These are phyloP conservation scores for Microdochium paspali DNA, from an alignment of 2,329 filamentous ascomycete species.

Conservation along the genomic window DNA sequence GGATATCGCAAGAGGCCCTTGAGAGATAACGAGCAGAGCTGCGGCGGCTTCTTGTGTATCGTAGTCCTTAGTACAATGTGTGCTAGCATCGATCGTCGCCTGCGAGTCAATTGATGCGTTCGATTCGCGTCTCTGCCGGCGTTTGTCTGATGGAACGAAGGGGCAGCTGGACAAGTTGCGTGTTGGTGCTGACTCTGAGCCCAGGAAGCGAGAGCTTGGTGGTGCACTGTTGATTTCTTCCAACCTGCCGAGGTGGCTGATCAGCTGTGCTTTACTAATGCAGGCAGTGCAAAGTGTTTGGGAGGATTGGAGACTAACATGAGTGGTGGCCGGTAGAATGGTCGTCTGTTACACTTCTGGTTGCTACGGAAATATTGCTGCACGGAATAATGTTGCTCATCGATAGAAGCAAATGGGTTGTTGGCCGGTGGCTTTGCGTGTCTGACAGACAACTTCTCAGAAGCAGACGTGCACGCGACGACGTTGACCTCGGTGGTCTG, in stretches of 20 bases:
- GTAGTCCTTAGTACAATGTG: neutral
- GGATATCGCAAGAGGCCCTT: too few relatives aligned
- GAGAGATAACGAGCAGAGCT: neutral
- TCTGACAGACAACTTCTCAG: too few relatives aligned
- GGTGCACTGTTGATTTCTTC: neutral
- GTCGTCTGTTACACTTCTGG: neutral
- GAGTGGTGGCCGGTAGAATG: neutral
- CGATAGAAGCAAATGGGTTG: neutral
- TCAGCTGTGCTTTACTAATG: too few relatives aligned
- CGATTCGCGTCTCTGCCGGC: neutral
- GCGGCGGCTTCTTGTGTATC: neutral
- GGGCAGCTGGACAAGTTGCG: neutral
- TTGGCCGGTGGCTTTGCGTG: neutral
- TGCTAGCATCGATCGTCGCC: neutral
- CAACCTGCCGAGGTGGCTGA: neutral
- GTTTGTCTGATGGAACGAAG: neutral
- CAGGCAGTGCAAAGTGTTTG: neutral
- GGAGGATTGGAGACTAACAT: neutral
- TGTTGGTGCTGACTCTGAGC: neutral
- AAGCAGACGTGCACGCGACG: too few relatives aligned
- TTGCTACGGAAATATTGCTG: neutral
- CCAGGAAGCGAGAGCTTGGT: neutral
- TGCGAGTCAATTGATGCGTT: neutral
- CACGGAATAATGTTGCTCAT: neutral
- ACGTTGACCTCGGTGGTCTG: too few relatives aligned